These are phyloP conservation scores for Imleria badia DNA, from an alignment of 768 basidiomycete species.

Conservation along the genomic window DNA sequence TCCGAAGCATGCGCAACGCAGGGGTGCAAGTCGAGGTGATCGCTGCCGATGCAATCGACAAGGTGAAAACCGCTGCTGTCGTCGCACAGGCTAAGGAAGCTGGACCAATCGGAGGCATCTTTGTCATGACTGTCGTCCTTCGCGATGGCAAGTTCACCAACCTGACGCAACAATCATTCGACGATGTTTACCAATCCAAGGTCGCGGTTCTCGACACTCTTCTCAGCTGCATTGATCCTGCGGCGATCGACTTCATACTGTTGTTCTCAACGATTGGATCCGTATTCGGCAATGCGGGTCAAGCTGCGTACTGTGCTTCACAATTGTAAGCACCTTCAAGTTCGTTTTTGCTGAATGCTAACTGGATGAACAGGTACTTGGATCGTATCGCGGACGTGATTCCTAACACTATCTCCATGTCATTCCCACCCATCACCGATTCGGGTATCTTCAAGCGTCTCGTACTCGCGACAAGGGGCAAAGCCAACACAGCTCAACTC, in stretches of 20 bases:
- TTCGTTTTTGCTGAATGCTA: background rate
- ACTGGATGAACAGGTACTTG: constrained; percentile 23
- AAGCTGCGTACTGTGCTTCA: constrained; percentile 25
- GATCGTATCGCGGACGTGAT: constrained; percentile 31
- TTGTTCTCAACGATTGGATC: constrained; percentile 36
- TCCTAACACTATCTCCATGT: constrained; percentile 34
- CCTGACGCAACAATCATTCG: constrained; percentile 33
- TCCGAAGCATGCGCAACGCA: constrained; percentile 22
- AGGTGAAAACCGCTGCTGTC: constrained; percentile 23
- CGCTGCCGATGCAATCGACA: constrained; percentile 27
- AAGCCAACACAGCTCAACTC: constrained; percentile 30
- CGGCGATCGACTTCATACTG: constrained; percentile 31
- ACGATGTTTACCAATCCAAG: constrained; percentile 24
- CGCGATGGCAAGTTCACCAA: constrained; percentile 34
- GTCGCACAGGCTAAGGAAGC: constrained; percentile 20
- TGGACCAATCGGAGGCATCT: constrained; percentile 32
- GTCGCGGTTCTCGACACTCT: constrained; percentile 20
- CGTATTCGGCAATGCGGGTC: constrained; percentile 31
- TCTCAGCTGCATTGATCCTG: constrained; percentile 15
- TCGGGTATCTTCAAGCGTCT: constrained; percentile 36
- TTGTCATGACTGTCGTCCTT: constrained; percentile 37
- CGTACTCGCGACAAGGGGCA: constrained; percentile 26
- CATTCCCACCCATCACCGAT: constrained; percentile 35
- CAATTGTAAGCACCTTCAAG: constrained; percentile 13
- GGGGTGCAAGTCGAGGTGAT: constrained; percentile 29